These are phyloP conservation scores for Chlamydomonas incerta DNA, from an alignment of 139 green algal species.

Conservation along the genomic window DNA sequence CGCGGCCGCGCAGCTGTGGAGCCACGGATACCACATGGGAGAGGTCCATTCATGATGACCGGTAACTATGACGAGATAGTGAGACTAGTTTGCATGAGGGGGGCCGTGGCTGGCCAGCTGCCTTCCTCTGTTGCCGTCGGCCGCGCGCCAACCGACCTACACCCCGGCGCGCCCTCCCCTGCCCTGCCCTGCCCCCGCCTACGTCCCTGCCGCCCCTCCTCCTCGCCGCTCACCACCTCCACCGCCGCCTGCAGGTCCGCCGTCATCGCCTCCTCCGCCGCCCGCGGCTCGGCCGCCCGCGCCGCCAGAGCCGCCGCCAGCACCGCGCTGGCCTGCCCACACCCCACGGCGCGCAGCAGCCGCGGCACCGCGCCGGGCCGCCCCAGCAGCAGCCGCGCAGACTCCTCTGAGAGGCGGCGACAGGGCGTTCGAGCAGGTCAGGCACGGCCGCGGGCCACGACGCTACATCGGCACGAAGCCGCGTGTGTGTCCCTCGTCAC, in stretches of 20 bases:
- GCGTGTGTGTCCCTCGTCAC: too few species aligned
- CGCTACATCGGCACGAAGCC: too few species aligned
- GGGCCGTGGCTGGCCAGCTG: too few species aligned
- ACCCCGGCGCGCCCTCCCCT: not conserved
- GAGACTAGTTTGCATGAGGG: not conserved
- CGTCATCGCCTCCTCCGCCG: slow-evolving; percentile 31
- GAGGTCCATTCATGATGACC: too few species aligned
- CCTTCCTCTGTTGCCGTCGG: too few species aligned
- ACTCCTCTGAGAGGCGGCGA: not conserved
- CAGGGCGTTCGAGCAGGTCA: too few species aligned
- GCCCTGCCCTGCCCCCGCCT: not conserved
- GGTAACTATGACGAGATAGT: too few species aligned
- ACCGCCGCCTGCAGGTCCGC: slow-evolving; percentile 39
- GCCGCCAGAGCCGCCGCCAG: slow-evolving; percentile 29
- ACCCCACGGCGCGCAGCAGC: slow-evolving; percentile 52
- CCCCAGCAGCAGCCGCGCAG: slow-evolving; percentile 44
- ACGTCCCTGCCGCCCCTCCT: not conserved
- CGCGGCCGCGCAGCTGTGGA: slow-evolving; percentile 8
- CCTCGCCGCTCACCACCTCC: slow-evolving; percentile 17
- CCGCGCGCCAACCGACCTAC: too few species aligned
- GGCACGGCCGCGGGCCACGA: too few species aligned
- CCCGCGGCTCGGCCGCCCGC: slow-evolving; percentile 11
- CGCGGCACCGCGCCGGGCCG: slow-evolving; percentile 54
- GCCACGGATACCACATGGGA: too few species aligned
- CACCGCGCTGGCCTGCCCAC: slow-evolving; percentile 12